A percentile compares a stretch with the other conserved stretches of the same genome.
These are phyloP conservation scores for Elsinoe necatrix DNA, from an alignment of 2,329 filamentous ascomycete genomes.

Conservation along the genomic window DNA sequence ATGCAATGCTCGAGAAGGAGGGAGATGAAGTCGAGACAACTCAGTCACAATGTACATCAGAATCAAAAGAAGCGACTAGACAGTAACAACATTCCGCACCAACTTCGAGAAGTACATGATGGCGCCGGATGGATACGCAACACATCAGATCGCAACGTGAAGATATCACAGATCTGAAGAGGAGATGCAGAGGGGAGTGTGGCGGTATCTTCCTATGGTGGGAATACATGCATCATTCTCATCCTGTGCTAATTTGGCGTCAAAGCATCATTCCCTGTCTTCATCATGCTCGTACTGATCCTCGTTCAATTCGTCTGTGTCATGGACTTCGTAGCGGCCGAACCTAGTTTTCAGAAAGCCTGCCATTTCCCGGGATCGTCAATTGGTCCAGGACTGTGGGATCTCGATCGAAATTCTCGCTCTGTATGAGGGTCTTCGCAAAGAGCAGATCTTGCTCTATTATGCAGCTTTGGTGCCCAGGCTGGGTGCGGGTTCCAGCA, in stretches of 20 bases:
- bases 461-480: not conserved
- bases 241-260: not conserved
- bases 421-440: not conserved
- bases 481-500: not conserved
- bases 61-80: not conserved
- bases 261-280: too few relatives aligned
- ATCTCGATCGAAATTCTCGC: not conserved
- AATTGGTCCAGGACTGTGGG: not conserved
- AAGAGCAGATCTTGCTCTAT: not conserved
- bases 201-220: not conserved
- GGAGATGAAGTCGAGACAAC: not conserved
- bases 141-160: not conserved
- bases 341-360: not conserved
- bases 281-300: not conserved
- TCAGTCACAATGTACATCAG: conserved; percentile 7
- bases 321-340: not conserved
- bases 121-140: not conserved
- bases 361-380: not conserved
- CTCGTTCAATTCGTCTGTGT: not conserved
- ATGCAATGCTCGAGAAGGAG: conserved; percentile 17
- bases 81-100: not conserved
- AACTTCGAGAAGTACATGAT: too few relatives aligned
- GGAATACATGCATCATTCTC: not conserved
- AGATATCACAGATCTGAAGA: not conserved
- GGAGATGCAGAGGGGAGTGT: not conserved